Conservation (phyloP, 352 stramenopile species). For the Aphanomyces euteiches region DNA sequence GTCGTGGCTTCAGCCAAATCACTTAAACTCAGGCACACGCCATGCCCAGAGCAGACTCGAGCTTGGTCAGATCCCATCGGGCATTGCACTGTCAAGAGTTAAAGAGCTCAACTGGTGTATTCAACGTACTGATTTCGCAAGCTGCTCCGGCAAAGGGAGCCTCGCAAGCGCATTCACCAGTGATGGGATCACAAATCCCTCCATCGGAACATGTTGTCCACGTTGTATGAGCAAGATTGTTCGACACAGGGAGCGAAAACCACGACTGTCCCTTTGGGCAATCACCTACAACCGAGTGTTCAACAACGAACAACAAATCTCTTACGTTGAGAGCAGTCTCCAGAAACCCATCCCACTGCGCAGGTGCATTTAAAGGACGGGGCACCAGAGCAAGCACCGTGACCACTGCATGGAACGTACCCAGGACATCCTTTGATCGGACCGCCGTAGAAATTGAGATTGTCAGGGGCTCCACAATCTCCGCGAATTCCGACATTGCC, state of each 20-base stretch:
- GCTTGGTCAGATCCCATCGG: constrained; percentile 59
- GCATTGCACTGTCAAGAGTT: constrained; percentile 9
- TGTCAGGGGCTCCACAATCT: constrained; percentile 88
- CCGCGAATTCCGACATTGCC: constrained; percentile 80
- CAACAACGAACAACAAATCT: neutral
- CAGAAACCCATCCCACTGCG: constrained; percentile 53
- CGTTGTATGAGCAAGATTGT: constrained; percentile 54
- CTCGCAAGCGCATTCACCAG: constrained; percentile 59
- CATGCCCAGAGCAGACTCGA: constrained; percentile 58
- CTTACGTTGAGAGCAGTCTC: constrained; percentile 63
- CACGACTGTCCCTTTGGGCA: constrained; percentile 61
- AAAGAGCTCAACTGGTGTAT: neutral
- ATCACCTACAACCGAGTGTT: constrained; percentile 37
- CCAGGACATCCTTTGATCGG: constrained; percentile 55
- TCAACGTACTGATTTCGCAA: constrained; percentile 50
- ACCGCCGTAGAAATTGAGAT: constrained; percentile 70
- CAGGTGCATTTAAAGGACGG: constrained; percentile 61
- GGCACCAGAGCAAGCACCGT: constrained; percentile 55
- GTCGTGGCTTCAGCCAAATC: constrained; percentile 61
- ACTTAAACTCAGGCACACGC: constrained; percentile 67
- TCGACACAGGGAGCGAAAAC: constrained; percentile 45
- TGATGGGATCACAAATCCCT: constrained; percentile 50
- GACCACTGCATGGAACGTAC: constrained; percentile 67
- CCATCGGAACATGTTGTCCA: constrained; percentile 55
- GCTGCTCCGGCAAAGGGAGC: constrained; percentile 53